These are phyloP conservation scores for Colletotrichum paranaense DNA, from an alignment of 2,329 filamentous ascomycete species.

Conservation along the genomic window DNA sequence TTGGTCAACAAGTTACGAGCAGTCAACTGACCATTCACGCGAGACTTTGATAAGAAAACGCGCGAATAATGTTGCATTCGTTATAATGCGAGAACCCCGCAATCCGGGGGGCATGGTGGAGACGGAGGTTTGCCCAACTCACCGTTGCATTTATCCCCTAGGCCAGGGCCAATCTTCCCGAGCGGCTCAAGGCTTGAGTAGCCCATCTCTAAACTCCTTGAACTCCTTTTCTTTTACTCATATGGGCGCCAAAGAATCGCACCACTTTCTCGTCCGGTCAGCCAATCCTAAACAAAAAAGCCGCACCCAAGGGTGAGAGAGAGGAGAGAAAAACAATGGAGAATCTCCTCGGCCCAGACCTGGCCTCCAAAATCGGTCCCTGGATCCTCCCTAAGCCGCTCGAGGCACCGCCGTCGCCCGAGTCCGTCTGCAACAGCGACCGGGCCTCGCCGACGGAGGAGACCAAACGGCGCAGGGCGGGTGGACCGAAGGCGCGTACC, in stretches of 20 bases:
- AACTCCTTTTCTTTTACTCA: background rate
- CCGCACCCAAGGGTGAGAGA: background rate
- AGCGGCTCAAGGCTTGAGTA: background rate
- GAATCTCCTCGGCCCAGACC: slow-evolving; percentile 1
- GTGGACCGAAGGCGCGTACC: slow-evolving; percentile 31
- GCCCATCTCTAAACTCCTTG: background rate
- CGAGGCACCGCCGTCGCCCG: background rate
- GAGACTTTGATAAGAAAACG: slow-evolving; percentile 2
- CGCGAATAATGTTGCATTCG: slow-evolving; percentile 4
- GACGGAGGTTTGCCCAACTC: background rate
- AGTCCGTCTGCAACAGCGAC: background rate
- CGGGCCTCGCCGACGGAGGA: slow-evolving; percentile 13
- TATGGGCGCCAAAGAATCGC: background rate
- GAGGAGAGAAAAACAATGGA: background rate
- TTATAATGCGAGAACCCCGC: slow-evolving; percentile 8
- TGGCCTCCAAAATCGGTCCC: slow-evolving; percentile 10
- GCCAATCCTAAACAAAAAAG: background rate
- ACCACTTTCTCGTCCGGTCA: slow-evolving; percentile 5
- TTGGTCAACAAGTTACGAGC: slow-evolving; percentile 2
- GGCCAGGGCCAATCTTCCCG: background rate
- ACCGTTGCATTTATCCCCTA: slow-evolving; percentile 19
- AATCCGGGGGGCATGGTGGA: slow-evolving; percentile 2
- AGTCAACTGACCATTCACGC: background rate
- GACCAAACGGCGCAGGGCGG: slow-evolving; percentile 20
- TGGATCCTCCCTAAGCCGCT: slow-evolving; percentile 14